Evolutionary conservation across 768 basidiomycete species (phyloP), one percentile per base, ranked within the genome.

Genomic region (Pleurotus giganteus): DNA sequence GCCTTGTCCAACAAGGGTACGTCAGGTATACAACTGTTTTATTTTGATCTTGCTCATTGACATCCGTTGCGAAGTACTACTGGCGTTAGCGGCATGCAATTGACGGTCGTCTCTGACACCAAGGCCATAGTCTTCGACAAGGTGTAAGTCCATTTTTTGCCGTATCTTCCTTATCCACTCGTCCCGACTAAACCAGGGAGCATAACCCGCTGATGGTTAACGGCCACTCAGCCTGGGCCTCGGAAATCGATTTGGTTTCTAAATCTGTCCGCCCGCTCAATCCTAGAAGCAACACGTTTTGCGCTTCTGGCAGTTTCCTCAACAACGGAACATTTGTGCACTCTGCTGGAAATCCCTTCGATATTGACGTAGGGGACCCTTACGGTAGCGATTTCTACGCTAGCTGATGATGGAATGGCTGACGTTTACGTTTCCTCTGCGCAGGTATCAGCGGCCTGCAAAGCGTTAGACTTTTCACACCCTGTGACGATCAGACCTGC

Each of bases 201-300:
- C 66, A 78, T 55, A 77, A 79, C 44, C 71, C 75, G 11, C 62
- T 78, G 1, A 66, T 61, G 19, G 63, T 77, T 52, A 66, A 76
- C 45, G 72, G 71, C 1, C 75, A 77, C 56, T 62, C 74, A 17
- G 77, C 77, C 5, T 78, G 76, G 77, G 75, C 71, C 32, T 74
- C 73, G 6, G 63, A 79, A 12, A 70, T 75, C 60, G 68, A 78
- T 53, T 57, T 79, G 12, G 64, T 70, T 55, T 74, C 74, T 2
- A 71, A 74, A 34, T 67, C 64, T 3, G 67, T 69, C 1, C 68
- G 70, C 8, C 64, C 74, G 6, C 55, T 75, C 5, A 60, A 68
- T 42, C 59, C 72, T n/a, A 47, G 68, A 7, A 68, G 72, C 21
- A 70, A 78, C 55, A 68, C 67, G n/a, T 78, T 73, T 60, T 78